phyloP scores from a whole-genome alignment of 371 early-diverging fungal genomes.

The Rhizomucor miehei region DNA sequence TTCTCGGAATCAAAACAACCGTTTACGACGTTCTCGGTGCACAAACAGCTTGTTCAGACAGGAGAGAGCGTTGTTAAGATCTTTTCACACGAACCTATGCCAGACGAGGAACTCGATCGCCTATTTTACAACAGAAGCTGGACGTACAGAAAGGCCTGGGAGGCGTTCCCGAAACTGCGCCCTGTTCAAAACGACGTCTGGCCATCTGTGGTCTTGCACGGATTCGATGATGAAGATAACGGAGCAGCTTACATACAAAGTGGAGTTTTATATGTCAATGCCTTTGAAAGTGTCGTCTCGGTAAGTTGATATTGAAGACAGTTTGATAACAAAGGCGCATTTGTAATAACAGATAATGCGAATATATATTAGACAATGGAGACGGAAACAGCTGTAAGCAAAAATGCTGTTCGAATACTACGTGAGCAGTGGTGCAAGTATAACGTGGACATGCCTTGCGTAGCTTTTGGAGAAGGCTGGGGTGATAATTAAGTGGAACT shows the following conservation, averaged over 20 bases:
- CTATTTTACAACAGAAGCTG: constrained; percentile 51
- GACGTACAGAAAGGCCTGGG: constrained; percentile 61
- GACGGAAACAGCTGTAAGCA: constrained; percentile 58
- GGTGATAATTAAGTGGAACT: constrained; percentile 12
- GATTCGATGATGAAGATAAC: constrained; percentile 13
- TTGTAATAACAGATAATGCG: not conserved
- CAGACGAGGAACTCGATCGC: constrained; percentile 39
- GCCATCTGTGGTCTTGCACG: constrained; percentile 26
- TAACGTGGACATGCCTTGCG: constrained; percentile 13
- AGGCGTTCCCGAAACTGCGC: constrained; percentile 60
- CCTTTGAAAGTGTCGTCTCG: constrained; percentile 60
- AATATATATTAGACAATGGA: constrained; percentile 57
- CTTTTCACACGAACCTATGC: constrained; percentile 44
- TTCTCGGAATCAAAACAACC: constrained; percentile 34
- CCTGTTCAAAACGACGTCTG: constrained; percentile 26
- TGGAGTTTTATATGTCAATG: constrained; percentile 56
- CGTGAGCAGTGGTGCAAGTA: constrained; percentile 49
- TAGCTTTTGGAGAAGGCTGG: constrained; percentile 46
- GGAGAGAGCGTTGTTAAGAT: constrained; percentile 60
- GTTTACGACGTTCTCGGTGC: constrained; percentile 50
- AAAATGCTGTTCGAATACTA: constrained; percentile 52
- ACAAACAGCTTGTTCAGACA: constrained; percentile 28
- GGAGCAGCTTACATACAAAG: constrained; percentile 28
- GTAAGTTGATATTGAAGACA: constrained; percentile 28
- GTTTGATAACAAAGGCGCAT: not conserved